Evolutionary conservation across 2,329 filamentous ascomycete species (phyloP).

Genomic region (Exophiala xenobiotica): DNA sequence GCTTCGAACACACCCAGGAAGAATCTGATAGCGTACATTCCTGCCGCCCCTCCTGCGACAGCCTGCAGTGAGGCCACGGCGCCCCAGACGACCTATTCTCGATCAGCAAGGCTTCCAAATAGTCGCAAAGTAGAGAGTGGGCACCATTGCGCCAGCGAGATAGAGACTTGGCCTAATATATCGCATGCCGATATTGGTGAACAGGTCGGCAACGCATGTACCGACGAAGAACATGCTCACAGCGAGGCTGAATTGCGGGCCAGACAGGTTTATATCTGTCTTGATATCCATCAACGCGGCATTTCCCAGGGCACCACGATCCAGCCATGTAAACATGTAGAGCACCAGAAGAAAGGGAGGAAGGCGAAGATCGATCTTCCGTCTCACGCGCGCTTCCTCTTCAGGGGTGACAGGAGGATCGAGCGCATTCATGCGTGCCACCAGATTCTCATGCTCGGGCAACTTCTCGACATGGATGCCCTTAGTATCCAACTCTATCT

Average conservation of each 20-base stretch:
- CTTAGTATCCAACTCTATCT: neutral
- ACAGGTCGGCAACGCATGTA: slow-evolving; percentile 15
- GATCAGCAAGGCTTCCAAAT: neutral
- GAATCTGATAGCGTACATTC: slow-evolving; percentile 16
- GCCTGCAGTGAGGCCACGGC: slow-evolving; percentile 16
- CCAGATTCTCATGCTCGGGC: slow-evolving; percentile 12
- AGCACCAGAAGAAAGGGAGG: slow-evolving; percentile 15
- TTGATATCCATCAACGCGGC: slow-evolving; percentile 17
- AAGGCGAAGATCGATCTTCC: slow-evolving; percentile 14
- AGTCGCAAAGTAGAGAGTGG: neutral
- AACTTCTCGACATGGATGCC: slow-evolving; percentile 17
- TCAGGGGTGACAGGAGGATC: slow-evolving; percentile 14
- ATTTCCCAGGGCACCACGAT: slow-evolving; percentile 17
- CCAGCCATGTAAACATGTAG: slow-evolving; percentile 21
- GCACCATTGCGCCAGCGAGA: slow-evolving; percentile 15
- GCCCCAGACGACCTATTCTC: slow-evolving; percentile 8
- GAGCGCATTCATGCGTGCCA: slow-evolving; percentile 14
- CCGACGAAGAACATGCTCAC: slow-evolving; percentile 21
- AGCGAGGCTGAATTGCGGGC: slow-evolving; percentile 13
- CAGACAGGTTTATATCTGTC: slow-evolving; percentile 10
- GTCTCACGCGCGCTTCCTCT: slow-evolving; percentile 6
- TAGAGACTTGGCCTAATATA: slow-evolving; percentile 18
- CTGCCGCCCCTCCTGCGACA: slow-evolving; percentile 8
- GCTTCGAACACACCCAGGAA: slow-evolving; percentile 18
- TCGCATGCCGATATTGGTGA: slow-evolving; percentile 19